phyloP scores from a whole-genome alignment of 257 asterid species.

The Fraxinus cuspidata region DNA sequence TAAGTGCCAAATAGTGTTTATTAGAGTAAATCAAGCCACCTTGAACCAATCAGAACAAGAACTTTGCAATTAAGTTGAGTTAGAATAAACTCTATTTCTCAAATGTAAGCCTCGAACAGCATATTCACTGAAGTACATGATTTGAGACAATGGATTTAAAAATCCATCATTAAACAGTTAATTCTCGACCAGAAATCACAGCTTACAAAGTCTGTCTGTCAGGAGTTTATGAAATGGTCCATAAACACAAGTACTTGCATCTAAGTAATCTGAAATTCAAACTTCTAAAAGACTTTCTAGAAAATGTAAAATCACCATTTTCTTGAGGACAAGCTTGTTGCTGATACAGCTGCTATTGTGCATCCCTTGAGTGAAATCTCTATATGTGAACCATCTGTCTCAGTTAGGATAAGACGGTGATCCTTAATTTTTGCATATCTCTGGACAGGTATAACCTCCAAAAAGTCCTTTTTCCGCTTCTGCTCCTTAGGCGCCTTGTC shows the following conservation, averaged over 20 bases:
- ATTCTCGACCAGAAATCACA: conserved; percentile 3
- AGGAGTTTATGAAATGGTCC: conserved; percentile 1
- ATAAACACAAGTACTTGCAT: conserved; percentile 12
- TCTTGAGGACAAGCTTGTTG: conserved; percentile 65
- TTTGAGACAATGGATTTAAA: conserved; percentile 6
- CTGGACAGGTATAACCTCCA: conserved; percentile 71
- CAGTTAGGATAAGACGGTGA: conserved; percentile 57
- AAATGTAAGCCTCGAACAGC: not conserved
- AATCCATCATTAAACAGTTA: conserved; percentile 15
- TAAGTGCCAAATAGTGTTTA: not conserved
- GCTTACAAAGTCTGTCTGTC: not conserved
- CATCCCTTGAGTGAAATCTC: conserved; percentile 75
- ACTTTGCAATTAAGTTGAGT: not conserved
- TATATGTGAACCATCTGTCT: conserved; percentile 59
- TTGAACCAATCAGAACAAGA: not conserved
- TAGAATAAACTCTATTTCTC: not conserved
- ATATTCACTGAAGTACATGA: not conserved
- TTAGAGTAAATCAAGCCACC: conserved; percentile 1
- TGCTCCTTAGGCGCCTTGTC: conserved; percentile 56
- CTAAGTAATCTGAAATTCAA: conserved; percentile 14
- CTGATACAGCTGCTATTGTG: conserved; percentile 75
- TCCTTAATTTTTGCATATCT: conserved; percentile 64
- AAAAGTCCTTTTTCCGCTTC: conserved; percentile 59
- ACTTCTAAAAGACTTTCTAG: conserved; percentile 14
- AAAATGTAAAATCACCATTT: conserved; percentile 64